A percentile compares a stretch with the other conserved stretches of the same genome.
Evolutionary conservation across 306 rosid genomes (phyloP).

Genomic region (Sindora glabra): DNA sequence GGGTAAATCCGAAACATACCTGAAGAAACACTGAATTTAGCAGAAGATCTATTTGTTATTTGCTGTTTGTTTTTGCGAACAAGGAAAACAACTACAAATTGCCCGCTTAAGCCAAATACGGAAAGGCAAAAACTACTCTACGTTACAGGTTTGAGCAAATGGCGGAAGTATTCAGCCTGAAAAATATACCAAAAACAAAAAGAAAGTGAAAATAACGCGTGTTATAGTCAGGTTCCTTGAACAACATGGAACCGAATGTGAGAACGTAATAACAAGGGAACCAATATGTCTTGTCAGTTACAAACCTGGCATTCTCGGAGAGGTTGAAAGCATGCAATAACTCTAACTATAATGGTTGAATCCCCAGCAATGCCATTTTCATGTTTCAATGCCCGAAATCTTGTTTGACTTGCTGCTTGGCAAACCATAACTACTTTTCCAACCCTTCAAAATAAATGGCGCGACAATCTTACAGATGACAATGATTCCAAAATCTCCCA

Average conservation of each 20-base stretch:
- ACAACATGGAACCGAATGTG: neutral
- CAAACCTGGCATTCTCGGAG: slow-evolving; percentile 98
- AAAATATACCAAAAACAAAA: slow-evolving; percentile 13
- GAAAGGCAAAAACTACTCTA: slow-evolving; percentile 38
- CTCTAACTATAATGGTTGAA: slow-evolving; percentile 86
- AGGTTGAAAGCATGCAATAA: slow-evolving; percentile 95
- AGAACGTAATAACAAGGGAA: neutral
- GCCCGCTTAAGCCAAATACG: slow-evolving; percentile 53
- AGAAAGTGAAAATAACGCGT: slow-evolving; percentile 9
- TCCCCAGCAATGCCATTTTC: slow-evolving; percentile 84
- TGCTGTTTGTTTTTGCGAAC: slow-evolving; percentile 42
- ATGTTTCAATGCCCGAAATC: slow-evolving; percentile 98
- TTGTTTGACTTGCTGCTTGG: slow-evolving; percentile 99
- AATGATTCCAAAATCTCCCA: neutral
- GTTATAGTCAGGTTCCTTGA: neutral
- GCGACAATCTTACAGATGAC: slow-evolving; percentile 32
- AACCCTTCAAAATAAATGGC: slow-evolving; percentile 40
- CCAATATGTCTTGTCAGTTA: neutral
- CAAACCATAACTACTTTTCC: slow-evolving; percentile 91
- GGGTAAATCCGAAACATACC: slow-evolving; percentile 36
- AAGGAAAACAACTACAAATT: slow-evolving; percentile 50
- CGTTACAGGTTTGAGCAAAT: slow-evolving; percentile 97
- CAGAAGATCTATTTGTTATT: slow-evolving; percentile 40
- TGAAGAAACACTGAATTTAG: slow-evolving; percentile 40
- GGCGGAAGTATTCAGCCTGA: slow-evolving; percentile 99